Percentiles rank a stretch among this genome's conserved stretches.
These are phyloP conservation scores for Gossypium mustelinum DNA, from an alignment of 345 rosid species.

Conservation along the genomic window DNA sequence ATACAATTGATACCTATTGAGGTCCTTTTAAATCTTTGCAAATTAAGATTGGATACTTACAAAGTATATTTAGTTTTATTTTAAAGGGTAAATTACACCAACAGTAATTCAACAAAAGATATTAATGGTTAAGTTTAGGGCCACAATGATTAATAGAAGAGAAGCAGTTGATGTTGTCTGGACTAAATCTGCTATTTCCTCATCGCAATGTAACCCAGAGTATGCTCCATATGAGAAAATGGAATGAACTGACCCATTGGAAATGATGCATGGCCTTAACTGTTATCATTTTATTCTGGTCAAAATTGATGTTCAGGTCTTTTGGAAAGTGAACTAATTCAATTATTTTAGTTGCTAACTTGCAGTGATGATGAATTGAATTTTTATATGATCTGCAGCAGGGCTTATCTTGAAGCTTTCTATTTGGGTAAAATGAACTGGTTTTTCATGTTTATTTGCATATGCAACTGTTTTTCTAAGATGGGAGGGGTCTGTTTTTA, in stretches of 20 bases:
- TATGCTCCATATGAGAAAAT: slow-evolving; percentile 6
- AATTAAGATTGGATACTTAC: not conserved
- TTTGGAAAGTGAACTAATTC: not conserved
- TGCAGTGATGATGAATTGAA: not conserved
- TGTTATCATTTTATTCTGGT: not conserved
- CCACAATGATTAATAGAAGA: no score
- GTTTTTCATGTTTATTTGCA: not conserved
- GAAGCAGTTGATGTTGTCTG: not conserved
- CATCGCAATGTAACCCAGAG: not conserved
- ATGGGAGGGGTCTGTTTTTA: not conserved
- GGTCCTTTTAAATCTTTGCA: not conserved
- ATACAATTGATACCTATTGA: not conserved
- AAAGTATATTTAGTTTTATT: not conserved
- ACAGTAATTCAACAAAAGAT: no score
- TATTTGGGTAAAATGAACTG: not conserved
- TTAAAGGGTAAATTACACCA: no score
- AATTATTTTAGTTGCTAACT: not conserved
- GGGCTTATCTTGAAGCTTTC: not conserved
- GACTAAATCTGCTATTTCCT: slow-evolving; percentile 23
- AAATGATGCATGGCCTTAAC: not conserved
- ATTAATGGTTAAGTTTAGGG: no score
- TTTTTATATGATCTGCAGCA: not conserved
- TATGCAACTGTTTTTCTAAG: not conserved
- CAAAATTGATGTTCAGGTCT: not conserved
- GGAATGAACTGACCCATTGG: slow-evolving; percentile 3